phyloP scores from a whole-genome alignment of 805 yeast species.

The Saccharomycopsis sp. region DNA sequence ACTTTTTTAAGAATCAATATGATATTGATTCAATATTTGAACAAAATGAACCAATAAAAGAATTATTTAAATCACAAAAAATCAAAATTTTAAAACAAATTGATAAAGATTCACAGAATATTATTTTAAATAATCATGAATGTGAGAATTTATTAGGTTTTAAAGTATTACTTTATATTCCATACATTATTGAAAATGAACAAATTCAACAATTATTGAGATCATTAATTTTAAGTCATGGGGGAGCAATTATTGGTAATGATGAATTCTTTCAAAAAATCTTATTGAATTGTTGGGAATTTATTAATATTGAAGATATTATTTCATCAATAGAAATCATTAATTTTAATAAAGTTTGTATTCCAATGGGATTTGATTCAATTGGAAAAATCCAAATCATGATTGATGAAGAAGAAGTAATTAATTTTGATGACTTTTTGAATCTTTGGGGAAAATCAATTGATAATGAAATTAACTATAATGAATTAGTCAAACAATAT shows the following conservation, averaged over 20 bases:
- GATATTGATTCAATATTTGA: too few species aligned
- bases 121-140: not conserved
- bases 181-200: not conserved
- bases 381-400: slow-evolving; percentile 11
- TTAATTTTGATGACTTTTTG: not conserved
- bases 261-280: too few species aligned
- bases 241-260: slow-evolving; percentile 6
- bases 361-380: slow-evolving; percentile 11
- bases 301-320: not conserved
- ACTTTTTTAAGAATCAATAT: too few species aligned
- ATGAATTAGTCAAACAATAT: too few species aligned
- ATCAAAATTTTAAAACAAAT: not conserved
- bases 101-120: not conserved
- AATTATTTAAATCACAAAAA: too few species aligned
- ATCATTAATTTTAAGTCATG: slow-evolving; percentile 8
- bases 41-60: too few species aligned
- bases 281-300: not conserved
- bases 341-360: too few species aligned
- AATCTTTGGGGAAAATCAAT: too few species aligned
- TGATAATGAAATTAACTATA: too few species aligned
- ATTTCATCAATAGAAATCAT: not conserved
- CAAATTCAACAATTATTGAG: slow-evolving; percentile 8
- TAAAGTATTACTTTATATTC: not conserved
- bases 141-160: not conserved
- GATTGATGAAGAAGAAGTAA: slow-evolving; percentile 6